These are phyloP conservation scores for Syzygium jambos DNA, from an alignment of 345 rosid genomes.

Conservation along the genomic window DNA sequence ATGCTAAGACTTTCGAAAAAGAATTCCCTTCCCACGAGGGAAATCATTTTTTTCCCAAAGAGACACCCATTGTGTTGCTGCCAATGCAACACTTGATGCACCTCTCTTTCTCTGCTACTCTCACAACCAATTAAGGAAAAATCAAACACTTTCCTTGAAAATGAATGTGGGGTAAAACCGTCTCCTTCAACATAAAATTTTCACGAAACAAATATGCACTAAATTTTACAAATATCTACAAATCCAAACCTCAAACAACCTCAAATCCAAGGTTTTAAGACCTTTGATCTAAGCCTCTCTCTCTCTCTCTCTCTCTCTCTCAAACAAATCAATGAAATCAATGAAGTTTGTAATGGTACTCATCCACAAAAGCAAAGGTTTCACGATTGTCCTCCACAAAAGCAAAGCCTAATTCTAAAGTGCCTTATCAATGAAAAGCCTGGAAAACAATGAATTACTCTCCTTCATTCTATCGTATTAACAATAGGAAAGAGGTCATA, in stretches of 20 bases:
- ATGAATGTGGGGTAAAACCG: too few relatives aligned
- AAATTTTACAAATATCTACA: too few relatives aligned
- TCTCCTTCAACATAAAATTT: background rate
- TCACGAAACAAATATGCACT: background rate
- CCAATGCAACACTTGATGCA: background rate
- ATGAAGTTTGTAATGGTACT: background rate
- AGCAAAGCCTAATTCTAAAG: background rate
- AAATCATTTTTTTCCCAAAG: background rate
- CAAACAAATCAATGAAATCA: background rate
- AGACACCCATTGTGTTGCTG: background rate
- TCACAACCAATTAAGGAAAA: background rate
- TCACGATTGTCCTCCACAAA: background rate
- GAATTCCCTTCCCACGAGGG: background rate
- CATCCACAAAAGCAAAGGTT: background rate
- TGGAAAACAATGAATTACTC: background rate
- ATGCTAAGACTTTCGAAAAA: background rate
- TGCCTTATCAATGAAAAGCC: background rate
- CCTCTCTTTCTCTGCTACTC: background rate
- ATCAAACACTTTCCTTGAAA: rapidly evolving
- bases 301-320: too few relatives aligned
- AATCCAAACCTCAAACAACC: background rate
- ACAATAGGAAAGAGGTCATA: background rate
- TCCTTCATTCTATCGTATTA: background rate
- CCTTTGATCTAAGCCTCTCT: background rate
- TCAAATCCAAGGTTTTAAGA: background rate